These are phyloP conservation scores for Rhododendron mucronatum DNA, from an alignment of 148 eudicot genomes.

Conservation along the genomic window DNA sequence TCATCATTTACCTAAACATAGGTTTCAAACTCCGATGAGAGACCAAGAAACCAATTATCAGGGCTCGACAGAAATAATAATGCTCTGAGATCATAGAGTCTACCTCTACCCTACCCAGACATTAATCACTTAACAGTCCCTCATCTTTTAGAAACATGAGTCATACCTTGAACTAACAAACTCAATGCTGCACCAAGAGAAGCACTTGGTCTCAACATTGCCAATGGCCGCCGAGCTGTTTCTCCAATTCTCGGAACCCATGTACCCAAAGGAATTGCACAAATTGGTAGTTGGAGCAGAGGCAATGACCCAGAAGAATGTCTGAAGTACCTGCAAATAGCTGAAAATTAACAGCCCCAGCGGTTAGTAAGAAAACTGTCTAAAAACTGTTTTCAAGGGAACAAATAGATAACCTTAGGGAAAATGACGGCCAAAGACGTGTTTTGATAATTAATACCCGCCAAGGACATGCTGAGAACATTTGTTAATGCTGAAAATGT, in stretches of 20 bases:
- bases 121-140: neutral
- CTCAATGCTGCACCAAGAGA: slow-evolving; percentile 56
- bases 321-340: slow-evolving; percentile 58
- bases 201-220: slow-evolving; percentile 52
- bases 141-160: neutral
- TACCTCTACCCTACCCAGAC: neutral
- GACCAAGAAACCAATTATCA: neutral
- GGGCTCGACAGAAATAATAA: neutral
- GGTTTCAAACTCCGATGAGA: neutral
- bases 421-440: too few relatives aligned
- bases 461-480: too few relatives aligned
- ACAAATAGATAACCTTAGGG: slow-evolving; percentile 16
- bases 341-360: slow-evolving; percentile 30
- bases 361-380: slow-evolving; percentile 11
- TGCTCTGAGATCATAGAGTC: neutral
- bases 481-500: too few relatives aligned
- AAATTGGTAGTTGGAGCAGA: slow-evolving; percentile 54
- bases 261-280: slow-evolving; percentile 51
- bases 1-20: neutral
- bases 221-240: slow-evolving; percentile 38
- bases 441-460: too few relatives aligned
- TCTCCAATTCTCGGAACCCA: slow-evolving; percentile 72
- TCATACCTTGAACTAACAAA: slow-evolving; percentile 62
- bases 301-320: slow-evolving; percentile 49
- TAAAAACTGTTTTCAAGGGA: neutral